A percentile compares a stretch with the other conserved stretches of the same genome.
phyloP scores from a whole-genome alignment of 2,329 filamentous ascomycete genomes.

The Calonectria honghensis region DNA sequence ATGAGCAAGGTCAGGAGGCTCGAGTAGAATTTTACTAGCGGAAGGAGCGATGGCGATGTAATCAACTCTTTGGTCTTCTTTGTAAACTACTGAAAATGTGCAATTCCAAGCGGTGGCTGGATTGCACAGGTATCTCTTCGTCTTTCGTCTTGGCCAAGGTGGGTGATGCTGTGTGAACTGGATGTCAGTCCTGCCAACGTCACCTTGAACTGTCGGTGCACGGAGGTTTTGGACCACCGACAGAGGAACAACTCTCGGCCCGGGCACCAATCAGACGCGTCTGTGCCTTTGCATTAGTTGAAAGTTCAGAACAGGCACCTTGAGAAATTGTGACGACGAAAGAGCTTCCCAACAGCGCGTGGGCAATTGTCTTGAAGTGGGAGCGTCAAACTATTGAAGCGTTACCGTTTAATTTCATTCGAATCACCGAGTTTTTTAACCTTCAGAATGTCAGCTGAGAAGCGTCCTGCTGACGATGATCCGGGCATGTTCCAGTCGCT shows the following conservation, averaged over 20 bases:
- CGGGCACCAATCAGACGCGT: constrained; percentile 56
- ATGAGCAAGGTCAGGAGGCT: background rate
- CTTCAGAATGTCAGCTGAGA: constrained; percentile 88
- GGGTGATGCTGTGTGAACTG: constrained; percentile 43
- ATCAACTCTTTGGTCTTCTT: background rate
- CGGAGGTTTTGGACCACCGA: constrained; percentile 51
- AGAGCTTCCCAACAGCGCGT: constrained; percentile 40
- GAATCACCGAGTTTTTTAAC: background rate
- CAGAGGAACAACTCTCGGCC: constrained; percentile 61
- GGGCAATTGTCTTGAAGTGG: constrained; percentile 21
- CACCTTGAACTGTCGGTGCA: constrained; percentile 50
- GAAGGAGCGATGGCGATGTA: background rate
- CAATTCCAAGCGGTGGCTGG: background rate
- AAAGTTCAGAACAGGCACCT: constrained; percentile 45
- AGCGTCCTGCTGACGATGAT: constrained; percentile 90
- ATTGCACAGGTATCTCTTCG: constrained; percentile 20
- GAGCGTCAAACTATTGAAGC: constrained; percentile 36
- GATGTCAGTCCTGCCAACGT: constrained; percentile 43
- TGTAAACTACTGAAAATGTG: background rate
- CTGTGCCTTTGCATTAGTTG: constrained; percentile 46
- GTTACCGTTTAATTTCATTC: constrained; percentile 32
- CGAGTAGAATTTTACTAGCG: background rate
- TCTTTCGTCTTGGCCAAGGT: constrained; percentile 32
- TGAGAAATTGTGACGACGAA: constrained; percentile 33
- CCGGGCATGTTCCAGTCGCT: constrained; percentile 87